Percentiles rank a stretch among this genome's conserved stretches.
phyloP scores from a whole-genome alignment of 2,329 filamentous ascomycete species.

The Fusarium newnesense region DNA sequence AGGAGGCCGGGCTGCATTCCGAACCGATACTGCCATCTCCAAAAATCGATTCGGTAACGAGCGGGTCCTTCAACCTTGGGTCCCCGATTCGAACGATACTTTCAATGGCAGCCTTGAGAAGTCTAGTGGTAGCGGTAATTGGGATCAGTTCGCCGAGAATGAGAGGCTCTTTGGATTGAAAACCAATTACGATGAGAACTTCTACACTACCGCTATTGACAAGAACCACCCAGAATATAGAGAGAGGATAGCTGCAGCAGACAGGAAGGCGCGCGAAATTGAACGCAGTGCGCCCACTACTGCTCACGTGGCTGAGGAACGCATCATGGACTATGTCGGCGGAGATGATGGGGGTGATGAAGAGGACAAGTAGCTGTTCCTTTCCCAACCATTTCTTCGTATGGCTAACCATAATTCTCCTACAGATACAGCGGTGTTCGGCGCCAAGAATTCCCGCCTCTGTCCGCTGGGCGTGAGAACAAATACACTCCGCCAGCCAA shows the following conservation, averaged over 20 bases:
- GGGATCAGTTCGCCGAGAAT: slow-evolving; percentile 96
- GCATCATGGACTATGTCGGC: slow-evolving; percentile 75
- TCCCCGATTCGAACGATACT: slow-evolving; percentile 70
- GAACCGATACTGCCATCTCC: slow-evolving; percentile 90
- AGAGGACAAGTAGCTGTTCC: slow-evolving; percentile 80
- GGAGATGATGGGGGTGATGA: slow-evolving; percentile 76
- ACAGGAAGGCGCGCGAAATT: slow-evolving; percentile 89
- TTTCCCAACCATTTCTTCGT: neutral
- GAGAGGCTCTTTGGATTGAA: slow-evolving; percentile 87
- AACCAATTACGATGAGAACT: slow-evolving; percentile 91
- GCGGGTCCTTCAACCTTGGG: slow-evolving; percentile 83
- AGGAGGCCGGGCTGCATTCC: slow-evolving; percentile 78
- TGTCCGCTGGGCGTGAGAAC: slow-evolving; percentile 63
- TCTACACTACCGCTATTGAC: slow-evolving; percentile 93
- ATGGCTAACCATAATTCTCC: slow-evolving; percentile 29
- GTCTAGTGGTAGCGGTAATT: slow-evolving; percentile 61
- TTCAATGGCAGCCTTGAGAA: slow-evolving; percentile 79
- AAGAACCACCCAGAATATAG: slow-evolving; percentile 84
- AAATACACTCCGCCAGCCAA: slow-evolving; percentile 93
- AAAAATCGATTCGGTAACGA: slow-evolving; percentile 75
- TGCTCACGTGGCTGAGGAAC: slow-evolving; percentile 89
- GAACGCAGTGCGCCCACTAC: slow-evolving; percentile 79
- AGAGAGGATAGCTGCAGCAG: slow-evolving; percentile 80
- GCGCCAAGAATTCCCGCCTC: slow-evolving; percentile 77
- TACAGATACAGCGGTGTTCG: slow-evolving; percentile 89